Conservation (phyloP, 106 monocot genomes). For the Allium cepa region DNA sequence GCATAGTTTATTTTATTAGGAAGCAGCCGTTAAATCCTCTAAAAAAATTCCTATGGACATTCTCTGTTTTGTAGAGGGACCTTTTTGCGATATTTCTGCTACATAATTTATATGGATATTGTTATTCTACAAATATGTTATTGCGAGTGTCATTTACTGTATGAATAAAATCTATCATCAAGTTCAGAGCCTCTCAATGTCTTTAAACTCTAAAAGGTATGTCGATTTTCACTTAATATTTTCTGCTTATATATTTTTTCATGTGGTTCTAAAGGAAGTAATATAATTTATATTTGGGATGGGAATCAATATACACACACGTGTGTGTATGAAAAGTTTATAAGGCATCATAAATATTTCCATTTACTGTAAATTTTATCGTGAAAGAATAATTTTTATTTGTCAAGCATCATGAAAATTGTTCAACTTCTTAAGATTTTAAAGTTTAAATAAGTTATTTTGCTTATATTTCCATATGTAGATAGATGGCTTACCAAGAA, state of each 20-base stretch:
- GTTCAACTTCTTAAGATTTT: no score
- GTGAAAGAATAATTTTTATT: no score
- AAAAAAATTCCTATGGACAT: constrained; percentile 62
- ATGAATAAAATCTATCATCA: background rate
- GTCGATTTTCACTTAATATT: background rate
- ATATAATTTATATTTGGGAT: background rate
- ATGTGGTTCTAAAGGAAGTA: background rate
- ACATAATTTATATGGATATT: constrained; percentile 67
- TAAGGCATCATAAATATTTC: no score
- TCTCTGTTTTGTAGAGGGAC: constrained; percentile 59
- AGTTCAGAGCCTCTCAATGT: constrained; percentile 10
- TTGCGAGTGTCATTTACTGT: constrained; percentile 38
- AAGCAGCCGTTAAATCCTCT: constrained; percentile 34
- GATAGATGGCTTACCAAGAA: no score
- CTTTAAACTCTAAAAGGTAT: constrained; percentile 36
- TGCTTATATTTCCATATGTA: no score
- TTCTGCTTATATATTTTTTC: background rate
- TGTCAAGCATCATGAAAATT: no score
- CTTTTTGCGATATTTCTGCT: constrained; percentile 83
- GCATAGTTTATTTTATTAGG: constrained; percentile 22
- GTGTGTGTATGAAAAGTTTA: no score
- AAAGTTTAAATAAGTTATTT: no score
- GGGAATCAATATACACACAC: no score
- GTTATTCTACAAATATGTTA: constrained; percentile 50
- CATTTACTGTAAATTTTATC: no score